Evolutionary conservation across 2,329 filamentous ascomycete species (phyloP), one percentile per base, ranked within the genome.

Genomic region (Cadophora sp.): DNA sequence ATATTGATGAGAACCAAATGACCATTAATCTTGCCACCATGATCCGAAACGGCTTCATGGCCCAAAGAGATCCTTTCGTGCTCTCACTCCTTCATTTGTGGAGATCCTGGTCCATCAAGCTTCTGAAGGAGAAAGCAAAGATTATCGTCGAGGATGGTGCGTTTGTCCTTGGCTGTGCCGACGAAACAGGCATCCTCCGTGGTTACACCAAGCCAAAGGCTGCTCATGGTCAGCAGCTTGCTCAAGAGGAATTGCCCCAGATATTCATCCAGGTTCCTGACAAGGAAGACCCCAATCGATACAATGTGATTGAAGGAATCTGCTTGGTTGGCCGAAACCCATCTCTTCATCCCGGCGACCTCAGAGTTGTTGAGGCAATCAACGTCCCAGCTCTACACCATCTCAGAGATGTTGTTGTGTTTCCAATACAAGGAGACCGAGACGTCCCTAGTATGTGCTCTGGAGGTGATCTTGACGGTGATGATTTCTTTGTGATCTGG

Each of bases 401-500:
- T 74, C 83, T 97, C 4, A 90, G 87, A 66, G 90, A 98, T 76
- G 92, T 97, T 0, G 90, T 98, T 0, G 94, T 98, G 0, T 91
- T 99, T 60, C 93, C 96, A 0, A 88, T 92, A 43, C 90, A 83
- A 0, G 95, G 95, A 0, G 93, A 97, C 76, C 85, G 91, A 19
- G 93, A 97, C 71, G 81, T 99, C 26, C 89, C 94, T 0, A 94
- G 92, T 75, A 98, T 98, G 95, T 94, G 96, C 71, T 97, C 96
- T 4, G 96, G 96, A 1, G 96, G 96, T 0, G 96, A 99, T 76
- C 85, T 99, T 0, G 96, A 99, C 76, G 96, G 96, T 0, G 96
- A 99, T 75, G 96, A 99, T 77, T 99, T 94, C 77, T 90, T 98
- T 65, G 89, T 98, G 5, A 91, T 97, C 56, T 99, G 96, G 95